Evolutionary conservation across 352 stramenopile species (phyloP), one percentile per base, ranked within the genome.

Genomic region (Globisporangium lucens): DNA sequence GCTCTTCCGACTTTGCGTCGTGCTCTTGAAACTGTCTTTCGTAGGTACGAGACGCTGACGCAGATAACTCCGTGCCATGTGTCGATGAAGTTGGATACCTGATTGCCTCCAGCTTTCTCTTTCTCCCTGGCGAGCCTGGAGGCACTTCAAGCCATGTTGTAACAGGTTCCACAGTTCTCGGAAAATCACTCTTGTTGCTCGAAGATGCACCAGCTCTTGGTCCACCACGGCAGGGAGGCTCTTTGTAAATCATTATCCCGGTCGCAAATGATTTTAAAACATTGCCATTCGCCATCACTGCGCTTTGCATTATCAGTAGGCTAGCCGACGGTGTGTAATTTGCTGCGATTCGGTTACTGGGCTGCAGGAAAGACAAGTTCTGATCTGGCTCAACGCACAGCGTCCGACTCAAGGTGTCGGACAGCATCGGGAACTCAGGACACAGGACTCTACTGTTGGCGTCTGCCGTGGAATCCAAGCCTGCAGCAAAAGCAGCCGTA

Each of bases 261-360:
- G 41, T n/a, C 6, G 15, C 66, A 10, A 27, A 17, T 20, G 52
- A 9, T 27, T 66, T 67, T 13, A 30, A 47, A 17, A 13, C 30
- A 17, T 24, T 53, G 27, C 30, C 33, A 13, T 20, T 46, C 10
- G 12, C 36, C n/a, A 58, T 27, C 22, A 15, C 35, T 2, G 53
- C 58, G 8, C 83, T 90, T 3, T 76, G 72, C 51, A 88, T 82
- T 61, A 77, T 66, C 20, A 94, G 58, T 13, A 70, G 47, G 6
- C 67, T 68, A 8, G 86, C 82, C 0, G 82, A 66, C 15, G 75
- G 69, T 0, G 78, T 87, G 41, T 85, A 93, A 46, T 94, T 94
- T 0, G 82, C 76, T 5, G 77, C 87, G 36, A 94, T 93, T 6
- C 87, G 82, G 51, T 94, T 92, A 24, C 82, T 91, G 1, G 87